Evolutionary conservation across 2,329 filamentous ascomycete species (phyloP).

Genomic region (Alternaria dauci): DNA sequence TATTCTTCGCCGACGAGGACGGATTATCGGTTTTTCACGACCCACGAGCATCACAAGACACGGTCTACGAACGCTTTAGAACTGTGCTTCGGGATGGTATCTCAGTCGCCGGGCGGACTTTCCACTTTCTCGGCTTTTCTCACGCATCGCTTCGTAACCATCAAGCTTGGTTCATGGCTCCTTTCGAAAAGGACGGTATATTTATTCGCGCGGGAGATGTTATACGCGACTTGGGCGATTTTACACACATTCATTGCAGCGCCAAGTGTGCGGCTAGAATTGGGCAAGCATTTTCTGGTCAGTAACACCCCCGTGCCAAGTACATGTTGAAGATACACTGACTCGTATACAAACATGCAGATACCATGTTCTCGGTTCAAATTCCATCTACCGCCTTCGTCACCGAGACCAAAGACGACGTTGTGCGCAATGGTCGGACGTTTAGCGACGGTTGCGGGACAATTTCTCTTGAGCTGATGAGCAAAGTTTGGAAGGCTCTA

Average conservation of each 20-base stretch:
- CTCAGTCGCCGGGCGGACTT: conserved; percentile 36
- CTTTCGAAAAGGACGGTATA: conserved; percentile 30
- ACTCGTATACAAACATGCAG: conserved; percentile 41
- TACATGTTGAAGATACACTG: background rate
- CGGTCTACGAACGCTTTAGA: conserved; percentile 62
- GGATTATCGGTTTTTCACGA: conserved; percentile 70
- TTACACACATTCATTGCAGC: conserved; percentile 61
- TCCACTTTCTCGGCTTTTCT: conserved; percentile 46
- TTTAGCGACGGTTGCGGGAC: conserved; percentile 86
- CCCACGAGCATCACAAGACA: conserved; percentile 42
- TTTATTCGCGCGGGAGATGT: conserved; percentile 68
- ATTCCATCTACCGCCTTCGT: conserved; percentile 58
- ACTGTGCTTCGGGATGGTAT: conserved; percentile 67
- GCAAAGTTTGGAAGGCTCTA: conserved; percentile 67
- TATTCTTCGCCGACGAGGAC: conserved; percentile 78
- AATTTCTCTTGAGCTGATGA: conserved; percentile 68
- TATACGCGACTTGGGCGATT: conserved; percentile 42
- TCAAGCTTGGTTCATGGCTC: conserved; percentile 47
- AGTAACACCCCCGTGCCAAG: background rate
- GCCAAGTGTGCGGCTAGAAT: conserved; percentile 67
- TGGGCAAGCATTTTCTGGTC: conserved; percentile 72
- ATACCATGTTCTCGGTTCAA: conserved; percentile 74
- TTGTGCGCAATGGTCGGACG: conserved; percentile 64
- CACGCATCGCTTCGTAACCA: conserved; percentile 43
- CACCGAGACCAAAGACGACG: conserved; percentile 57